Evolutionary conservation across 1,139 yeast species (phyloP).

Genomic region (Suhomyces panamericanus): DNA sequence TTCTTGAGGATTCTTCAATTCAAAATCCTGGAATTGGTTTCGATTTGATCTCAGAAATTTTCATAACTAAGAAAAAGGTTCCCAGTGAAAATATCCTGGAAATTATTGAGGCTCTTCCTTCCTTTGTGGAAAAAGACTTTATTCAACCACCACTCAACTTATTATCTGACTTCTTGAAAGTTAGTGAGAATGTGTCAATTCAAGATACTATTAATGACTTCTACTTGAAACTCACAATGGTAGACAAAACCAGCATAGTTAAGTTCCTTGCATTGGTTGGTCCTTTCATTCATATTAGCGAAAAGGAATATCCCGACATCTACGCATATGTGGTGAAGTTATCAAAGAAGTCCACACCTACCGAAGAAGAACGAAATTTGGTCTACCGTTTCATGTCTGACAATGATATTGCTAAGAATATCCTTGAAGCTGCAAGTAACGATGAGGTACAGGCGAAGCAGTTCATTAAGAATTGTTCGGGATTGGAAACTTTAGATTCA

Average conservation of each 20-base stretch:
- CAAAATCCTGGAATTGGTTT: slow-evolving; percentile 18
- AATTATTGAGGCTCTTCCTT: slow-evolving; percentile 23
- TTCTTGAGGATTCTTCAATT: slow-evolving; percentile 18
- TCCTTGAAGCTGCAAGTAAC: slow-evolving; percentile 8
- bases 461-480: slow-evolving; percentile 1
- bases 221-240: slow-evolving; percentile 28
- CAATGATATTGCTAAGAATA: slow-evolving; percentile 12
- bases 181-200: slow-evolving; percentile 5
- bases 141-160: slow-evolving; percentile 26
- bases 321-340: slow-evolving; percentile 12
- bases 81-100: background rate
- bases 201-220: slow-evolving; percentile 31
- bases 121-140: slow-evolving; percentile 30
- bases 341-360: slow-evolving; percentile 12
- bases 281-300: slow-evolving; percentile 2
- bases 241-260: slow-evolving; percentile 7
- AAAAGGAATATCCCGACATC: slow-evolving; percentile 12
- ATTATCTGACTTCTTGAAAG: slow-evolving; percentile 16
- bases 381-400: slow-evolving; percentile 31
- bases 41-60: slow-evolving; percentile 12
- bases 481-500: background rate
- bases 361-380: slow-evolving; percentile 13
- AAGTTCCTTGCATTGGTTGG: slow-evolving; percentile 9
- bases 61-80: background rate
- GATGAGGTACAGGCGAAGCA: background rate